Conservation (phyloP, 805 yeast species). For the Candida schatavii region DNA sequence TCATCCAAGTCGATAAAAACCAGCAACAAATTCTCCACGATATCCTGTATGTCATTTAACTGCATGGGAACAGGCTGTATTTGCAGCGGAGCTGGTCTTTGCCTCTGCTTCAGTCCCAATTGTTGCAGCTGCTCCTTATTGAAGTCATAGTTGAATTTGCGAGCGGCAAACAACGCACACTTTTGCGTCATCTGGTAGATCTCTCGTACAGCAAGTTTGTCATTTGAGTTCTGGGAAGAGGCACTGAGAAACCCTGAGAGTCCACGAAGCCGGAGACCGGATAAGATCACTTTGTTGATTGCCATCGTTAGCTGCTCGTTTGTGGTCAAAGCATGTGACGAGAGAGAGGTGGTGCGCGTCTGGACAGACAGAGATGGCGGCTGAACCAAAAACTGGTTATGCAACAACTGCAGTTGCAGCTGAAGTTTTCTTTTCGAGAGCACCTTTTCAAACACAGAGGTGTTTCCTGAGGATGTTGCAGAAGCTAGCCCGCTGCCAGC, state of each 20-base stretch:
- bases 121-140: constrained; percentile 10
- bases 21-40: constrained; percentile 37
- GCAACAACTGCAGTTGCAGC: constrained; percentile 8
- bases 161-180: constrained; percentile 35
- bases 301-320: constrained; percentile 32
- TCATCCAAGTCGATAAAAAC: constrained; percentile 33
- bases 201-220: constrained; percentile 36
- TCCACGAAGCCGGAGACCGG: constrained; percentile 43
- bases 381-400: constrained; percentile 9
- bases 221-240: constrained; percentile 19
- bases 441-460: constrained; percentile 34
- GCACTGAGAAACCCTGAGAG: constrained; percentile 19
- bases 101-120: no score
- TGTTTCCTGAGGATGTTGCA: constrained; percentile 11
- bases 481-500: not conserved
- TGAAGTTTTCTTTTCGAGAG: constrained; percentile 24
- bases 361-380: constrained; percentile 2
- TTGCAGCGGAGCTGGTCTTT: no score
- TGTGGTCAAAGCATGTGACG: constrained; percentile 18
- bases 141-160: constrained; percentile 34
- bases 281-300: constrained; percentile 32
- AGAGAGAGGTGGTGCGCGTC: constrained; percentile 10
- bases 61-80: constrained; percentile 13
- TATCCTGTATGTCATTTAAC: constrained; percentile 34
- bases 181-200: constrained; percentile 40